Conservation (phyloP, 768 basidiomycete species). For the Amanita jacksonii region DNA sequence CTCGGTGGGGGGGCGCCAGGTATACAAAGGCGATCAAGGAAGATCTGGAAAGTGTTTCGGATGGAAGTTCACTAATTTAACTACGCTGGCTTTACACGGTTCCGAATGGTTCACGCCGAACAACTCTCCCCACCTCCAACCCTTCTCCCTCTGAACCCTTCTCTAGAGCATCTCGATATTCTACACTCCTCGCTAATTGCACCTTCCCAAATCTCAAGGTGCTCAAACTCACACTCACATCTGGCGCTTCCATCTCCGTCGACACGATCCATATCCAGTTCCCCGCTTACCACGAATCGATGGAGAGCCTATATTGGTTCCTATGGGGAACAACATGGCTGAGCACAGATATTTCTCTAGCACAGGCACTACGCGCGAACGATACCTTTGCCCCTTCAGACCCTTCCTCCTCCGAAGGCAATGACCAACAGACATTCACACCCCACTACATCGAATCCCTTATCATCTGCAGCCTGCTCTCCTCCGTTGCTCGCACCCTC, state of each 20-base stretch:
- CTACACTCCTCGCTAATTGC: conserved; percentile 26
- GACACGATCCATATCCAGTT: conserved; percentile 29
- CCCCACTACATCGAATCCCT: conserved; percentile 27
- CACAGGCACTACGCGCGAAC: conserved; percentile 24
- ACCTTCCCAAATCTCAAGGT: conserved; percentile 31
- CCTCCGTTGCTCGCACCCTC: conserved; percentile 18
- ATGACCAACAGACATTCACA: not conserved
- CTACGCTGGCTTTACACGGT: conserved; percentile 19
- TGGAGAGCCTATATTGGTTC: conserved; percentile 37
- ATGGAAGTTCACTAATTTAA: conserved; percentile 23
- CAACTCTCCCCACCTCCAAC: conserved; percentile 21
- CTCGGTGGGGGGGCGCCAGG: conserved; percentile 28
- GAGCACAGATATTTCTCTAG: conserved; percentile 23
- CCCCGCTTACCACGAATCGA: conserved; percentile 32
- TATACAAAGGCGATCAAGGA: conserved; percentile 22
- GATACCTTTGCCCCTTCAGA: conserved; percentile 1
- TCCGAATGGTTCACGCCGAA: conserved; percentile 21
- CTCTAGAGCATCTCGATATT: conserved; percentile 32
- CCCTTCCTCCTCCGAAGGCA: conserved; percentile 5
- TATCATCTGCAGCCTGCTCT: conserved; percentile 21
- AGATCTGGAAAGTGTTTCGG: conserved; percentile 24
- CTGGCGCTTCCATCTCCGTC: conserved; percentile 26
- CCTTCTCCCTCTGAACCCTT: conserved; percentile 20
- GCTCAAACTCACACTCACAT: conserved; percentile 31
- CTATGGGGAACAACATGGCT: conserved; percentile 33